A percentile compares a stretch with the other conserved stretches of the same genome.
Evolutionary conservation across 352 stramenopile genomes (phyloP).

Genomic region (Globisporangium recalcitrans): DNA sequence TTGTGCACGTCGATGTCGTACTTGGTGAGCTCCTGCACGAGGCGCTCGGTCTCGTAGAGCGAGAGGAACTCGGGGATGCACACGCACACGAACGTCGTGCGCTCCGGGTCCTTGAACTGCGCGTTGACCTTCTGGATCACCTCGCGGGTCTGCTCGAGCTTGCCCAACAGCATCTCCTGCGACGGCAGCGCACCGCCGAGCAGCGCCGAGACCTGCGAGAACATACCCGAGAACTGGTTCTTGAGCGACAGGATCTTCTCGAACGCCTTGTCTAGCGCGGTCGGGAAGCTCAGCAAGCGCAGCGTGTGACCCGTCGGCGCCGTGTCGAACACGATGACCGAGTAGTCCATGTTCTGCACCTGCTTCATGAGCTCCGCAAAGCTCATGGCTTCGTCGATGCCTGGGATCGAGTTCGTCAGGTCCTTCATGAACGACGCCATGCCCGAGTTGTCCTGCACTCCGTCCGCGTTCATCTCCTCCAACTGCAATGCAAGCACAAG

Average conservation of each 20-base stretch:
- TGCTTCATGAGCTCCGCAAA: conserved; percentile 99
- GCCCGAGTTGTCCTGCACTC: conserved; percentile 81
- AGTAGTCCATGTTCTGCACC: conserved; percentile 97
- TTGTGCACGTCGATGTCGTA: conserved; percentile 99
- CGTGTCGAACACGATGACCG: conserved; percentile 98
- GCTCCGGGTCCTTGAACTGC: conserved; percentile 97
- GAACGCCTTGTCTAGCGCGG: conserved; percentile 97
- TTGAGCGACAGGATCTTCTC: conserved; percentile 98
- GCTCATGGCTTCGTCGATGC: conserved; percentile 99
- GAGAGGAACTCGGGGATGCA: conserved; percentile 99
- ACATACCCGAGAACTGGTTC: conserved; percentile 87
- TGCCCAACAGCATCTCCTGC: conserved; percentile 94
- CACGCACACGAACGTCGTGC: conserved; percentile 99
- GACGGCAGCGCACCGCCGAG: conserved; percentile 69
- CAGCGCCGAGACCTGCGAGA: conserved; percentile 78
- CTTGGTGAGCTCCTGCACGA: conserved; percentile 99
- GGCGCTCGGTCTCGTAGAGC: conserved; percentile 98
- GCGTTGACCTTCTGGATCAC: conserved; percentile 99
- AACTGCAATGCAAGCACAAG: conserved; percentile 28
- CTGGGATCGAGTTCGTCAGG: conserved; percentile 96
- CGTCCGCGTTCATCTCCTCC: conserved; percentile 78
- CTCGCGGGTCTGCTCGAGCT: conserved; percentile 93
- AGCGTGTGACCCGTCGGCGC: conserved; percentile 97
- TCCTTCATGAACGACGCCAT: conserved; percentile 96
- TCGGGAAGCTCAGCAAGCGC: conserved; percentile 95